These are phyloP conservation scores for Vanrija humicola DNA, from an alignment of 1,284 basidiomycete species.

Conservation along the genomic window DNA sequence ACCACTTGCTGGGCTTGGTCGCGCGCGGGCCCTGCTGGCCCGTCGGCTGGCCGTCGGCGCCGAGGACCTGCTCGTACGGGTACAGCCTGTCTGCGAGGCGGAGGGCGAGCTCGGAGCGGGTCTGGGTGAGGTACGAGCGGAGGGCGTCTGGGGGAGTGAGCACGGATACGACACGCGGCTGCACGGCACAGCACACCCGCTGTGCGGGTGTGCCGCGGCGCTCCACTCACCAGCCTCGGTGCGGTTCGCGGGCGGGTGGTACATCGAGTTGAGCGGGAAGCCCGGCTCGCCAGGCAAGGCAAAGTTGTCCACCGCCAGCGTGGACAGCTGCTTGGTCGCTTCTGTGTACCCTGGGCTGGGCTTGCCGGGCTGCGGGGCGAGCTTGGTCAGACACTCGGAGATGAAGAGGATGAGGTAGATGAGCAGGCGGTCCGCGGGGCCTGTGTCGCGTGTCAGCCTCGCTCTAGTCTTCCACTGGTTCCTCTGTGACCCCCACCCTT, in stretches of 20 bases:
- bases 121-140: slow-evolving; percentile 86
- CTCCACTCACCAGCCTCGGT: slow-evolving; percentile 70
- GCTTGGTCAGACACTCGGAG: slow-evolving; percentile 91
- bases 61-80: slow-evolving; percentile 44
- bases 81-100: slow-evolving; percentile 86
- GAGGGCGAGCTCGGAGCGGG: slow-evolving; percentile 82
- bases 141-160: slow-evolving; percentile 51
- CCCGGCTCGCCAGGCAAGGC: slow-evolving; percentile 92
- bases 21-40: slow-evolving; percentile 39
- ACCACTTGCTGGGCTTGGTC: slow-evolving; percentile 93
- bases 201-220: too few relatives aligned
- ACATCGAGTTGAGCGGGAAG: slow-evolving; percentile 90
- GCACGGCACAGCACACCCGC: background rate
- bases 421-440: slow-evolving; percentile 89
- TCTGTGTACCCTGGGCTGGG: slow-evolving; percentile 68
- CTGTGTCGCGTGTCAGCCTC: slow-evolving; percentile 19
- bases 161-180: background rate
- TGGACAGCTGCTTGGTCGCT: slow-evolving; percentile 82
- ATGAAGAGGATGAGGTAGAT: slow-evolving; percentile 98
- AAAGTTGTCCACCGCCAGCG: slow-evolving; percentile 87
- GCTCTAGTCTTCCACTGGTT: background rate
- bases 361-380: slow-evolving; percentile 56
- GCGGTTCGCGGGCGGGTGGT: slow-evolving; percentile 72
- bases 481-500: slow-evolving; percentile 56
- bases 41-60: slow-evolving; percentile 57